phyloP scores from a whole-genome alignment of 257 asterid genomes.

The Apocynum venetum region DNA sequence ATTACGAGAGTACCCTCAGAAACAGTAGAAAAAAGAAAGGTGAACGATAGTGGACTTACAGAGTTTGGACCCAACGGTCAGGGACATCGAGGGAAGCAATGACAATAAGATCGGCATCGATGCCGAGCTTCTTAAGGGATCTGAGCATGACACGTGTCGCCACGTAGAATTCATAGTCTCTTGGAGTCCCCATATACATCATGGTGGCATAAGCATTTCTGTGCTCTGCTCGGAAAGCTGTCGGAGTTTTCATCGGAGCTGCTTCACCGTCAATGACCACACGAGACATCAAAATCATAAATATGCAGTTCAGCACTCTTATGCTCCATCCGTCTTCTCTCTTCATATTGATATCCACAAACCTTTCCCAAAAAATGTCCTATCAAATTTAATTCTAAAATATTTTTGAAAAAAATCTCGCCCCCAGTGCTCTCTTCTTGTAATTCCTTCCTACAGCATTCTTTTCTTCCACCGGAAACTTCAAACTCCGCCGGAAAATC shows the following conservation, averaged over 20 bases:
- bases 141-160: conserved; percentile 86
- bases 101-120: conserved; percentile 86
- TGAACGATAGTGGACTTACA: conserved; percentile 41
- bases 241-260: not conserved
- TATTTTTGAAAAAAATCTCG: not conserved
- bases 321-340: not conserved
- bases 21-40: no score
- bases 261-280: conserved; percentile 6
- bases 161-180: conserved; percentile 88
- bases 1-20: conserved; percentile 9
- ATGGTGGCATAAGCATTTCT: conserved; percentile 83
- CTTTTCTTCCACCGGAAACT: not conserved
- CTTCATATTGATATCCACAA: not conserved
- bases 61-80: conserved; percentile 61
- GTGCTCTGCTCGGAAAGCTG: conserved; percentile 16
- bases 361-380: not conserved
- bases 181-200: conserved; percentile 98
- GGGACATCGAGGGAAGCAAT: conserved; percentile 96
- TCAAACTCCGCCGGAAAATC: conserved; percentile 1
- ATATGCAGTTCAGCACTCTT: not conserved
- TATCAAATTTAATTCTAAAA: not conserved
- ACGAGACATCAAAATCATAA: conserved; percentile 13
- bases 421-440: not conserved
- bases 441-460: not conserved
- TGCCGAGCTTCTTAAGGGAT: conserved; percentile 50